Base-by-base conservation (phyloP, 2,329 filamentous ascomycete species). In the Fusarium sp. region DNA sequence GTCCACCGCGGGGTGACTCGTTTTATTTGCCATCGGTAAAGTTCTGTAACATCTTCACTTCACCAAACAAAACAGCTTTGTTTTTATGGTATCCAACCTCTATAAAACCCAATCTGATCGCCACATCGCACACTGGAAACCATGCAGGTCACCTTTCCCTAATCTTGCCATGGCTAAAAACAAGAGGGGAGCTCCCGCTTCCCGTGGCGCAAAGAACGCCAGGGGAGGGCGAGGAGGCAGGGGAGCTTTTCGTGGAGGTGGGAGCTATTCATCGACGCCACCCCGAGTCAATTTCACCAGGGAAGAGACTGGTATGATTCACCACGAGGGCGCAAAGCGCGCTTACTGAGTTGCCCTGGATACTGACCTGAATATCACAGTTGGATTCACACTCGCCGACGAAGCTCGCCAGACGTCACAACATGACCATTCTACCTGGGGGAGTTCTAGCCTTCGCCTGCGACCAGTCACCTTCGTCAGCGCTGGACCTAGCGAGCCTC, bases 401-500 rank as follows among this genome's bases (percentile, higher is more conserved):
- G 84, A 87, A 75, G 86, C 85, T 62, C 80, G 83, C 57, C 83
- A 86, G 63, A 88, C 86, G 4, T 81, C 81, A 23, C 79, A 78
- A 30, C 84, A 85, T 56, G 84, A 85, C 53, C 80, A 81, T 37
- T 81, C 80, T 0, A 71, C 73, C n/a, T 83, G 80, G 81, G 79
- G 78, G 18, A 70, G 75, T 35, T 82, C 81, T 60, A 84, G 80
- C 50, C 79, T 90, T 13, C 82, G 88, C 58, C 78, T 81, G 45
- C 82, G 81, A 44, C 87, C 88, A 3, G 82, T 90, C 7, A 67
- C 68, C 0, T 90, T 90, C 60, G 79, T 88, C 49, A 89, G 86
- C 65, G 84, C 84, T n/a, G 88, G 87, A 8, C 74, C 82, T 44
- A 83, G 83, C 50, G 82, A 88, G 45, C 87, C 87, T 7, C 77